phyloP scores from a whole-genome alignment of 495 filamentous ascomycete species.

The Penicillium canescens region DNA sequence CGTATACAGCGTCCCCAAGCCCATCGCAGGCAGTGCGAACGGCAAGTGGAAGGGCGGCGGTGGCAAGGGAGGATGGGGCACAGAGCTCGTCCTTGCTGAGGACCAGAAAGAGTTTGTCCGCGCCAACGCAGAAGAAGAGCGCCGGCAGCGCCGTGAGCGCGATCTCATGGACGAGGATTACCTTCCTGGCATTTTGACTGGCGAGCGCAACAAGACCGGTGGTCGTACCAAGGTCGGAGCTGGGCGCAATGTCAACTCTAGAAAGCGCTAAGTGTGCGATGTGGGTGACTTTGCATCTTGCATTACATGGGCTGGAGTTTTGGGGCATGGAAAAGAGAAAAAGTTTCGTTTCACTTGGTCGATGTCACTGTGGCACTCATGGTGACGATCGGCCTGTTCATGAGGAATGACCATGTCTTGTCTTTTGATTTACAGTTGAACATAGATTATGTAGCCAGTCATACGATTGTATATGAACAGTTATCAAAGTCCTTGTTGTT shows the following conservation, averaged over 20 bases:
- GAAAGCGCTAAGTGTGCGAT: slow-evolving; percentile 53
- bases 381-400: slow-evolving; percentile 14
- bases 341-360: slow-evolving; percentile 8
- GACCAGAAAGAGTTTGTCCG: slow-evolving; percentile 92
- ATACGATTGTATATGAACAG: slow-evolving; percentile 16
- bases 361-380: slow-evolving; percentile 7
- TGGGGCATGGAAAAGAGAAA: slow-evolving; percentile 32
- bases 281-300: slow-evolving; percentile 23
- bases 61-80: slow-evolving; percentile 86
- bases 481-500: neutral
- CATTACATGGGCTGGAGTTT: slow-evolving; percentile 37
- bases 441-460: slow-evolving; percentile 19
- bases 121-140: slow-evolving; percentile 61
- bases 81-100: slow-evolving; percentile 79
- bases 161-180: slow-evolving; percentile 97
- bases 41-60: slow-evolving; percentile 74
- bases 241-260: slow-evolving; percentile 83
- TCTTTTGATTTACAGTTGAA: slow-evolving; percentile 11
- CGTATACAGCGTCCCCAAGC: slow-evolving; percentile 87
- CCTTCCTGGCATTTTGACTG: slow-evolving; percentile 81
- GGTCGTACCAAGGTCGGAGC: slow-evolving; percentile 79
- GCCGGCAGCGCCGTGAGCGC: slow-evolving; percentile 60
- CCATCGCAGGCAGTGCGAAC: slow-evolving; percentile 74
- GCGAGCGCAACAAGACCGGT: slow-evolving; percentile 62
- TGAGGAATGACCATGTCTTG: slow-evolving; percentile 21